These are phyloP conservation scores for Globisporangium cystogenes DNA, from an alignment of 352 stramenopile species.

Conservation along the genomic window DNA sequence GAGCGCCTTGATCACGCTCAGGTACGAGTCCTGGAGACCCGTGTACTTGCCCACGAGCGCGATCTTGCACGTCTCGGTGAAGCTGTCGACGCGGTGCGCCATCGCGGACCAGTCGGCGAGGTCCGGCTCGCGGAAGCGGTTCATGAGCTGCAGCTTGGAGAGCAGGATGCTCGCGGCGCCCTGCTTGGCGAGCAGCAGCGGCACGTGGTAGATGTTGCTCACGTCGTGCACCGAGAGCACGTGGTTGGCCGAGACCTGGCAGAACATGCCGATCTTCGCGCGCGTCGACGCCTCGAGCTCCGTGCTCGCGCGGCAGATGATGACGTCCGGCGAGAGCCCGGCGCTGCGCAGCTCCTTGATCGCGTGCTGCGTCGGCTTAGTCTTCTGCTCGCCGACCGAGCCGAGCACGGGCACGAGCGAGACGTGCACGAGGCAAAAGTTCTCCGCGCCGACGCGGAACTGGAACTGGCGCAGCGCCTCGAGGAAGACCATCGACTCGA, in stretches of 20 bases:
- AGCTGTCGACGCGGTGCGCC: constrained; percentile 92
- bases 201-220: constrained; percentile 99
- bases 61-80: constrained; percentile 92
- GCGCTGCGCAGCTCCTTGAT: constrained; percentile 97
- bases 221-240: constrained; percentile 99
- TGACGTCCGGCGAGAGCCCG: constrained; percentile 95
- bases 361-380: constrained; percentile 99
- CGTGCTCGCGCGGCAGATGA: constrained; percentile 94
- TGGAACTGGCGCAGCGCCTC: constrained; percentile 99
- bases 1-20: constrained; percentile 97
- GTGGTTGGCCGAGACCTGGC: constrained; percentile 92
- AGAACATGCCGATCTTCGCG: constrained; percentile 99
- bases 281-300: constrained; percentile 92
- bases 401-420: constrained; percentile 97
- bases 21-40: constrained; percentile 98
- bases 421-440: constrained; percentile 99
- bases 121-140: constrained; percentile 73
- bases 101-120: constrained; percentile 87
- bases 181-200: constrained; percentile 96
- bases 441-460: constrained; percentile 96
- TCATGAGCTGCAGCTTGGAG: constrained; percentile 89
- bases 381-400: constrained; percentile 99
- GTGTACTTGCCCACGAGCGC: constrained; percentile 99
- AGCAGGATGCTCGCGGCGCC: constrained; percentile 93
- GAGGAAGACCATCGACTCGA: constrained; percentile 99